Evolutionary conservation across 2,329 filamentous ascomycete genomes (phyloP).

Genomic region (Microcyclosporella mali): DNA sequence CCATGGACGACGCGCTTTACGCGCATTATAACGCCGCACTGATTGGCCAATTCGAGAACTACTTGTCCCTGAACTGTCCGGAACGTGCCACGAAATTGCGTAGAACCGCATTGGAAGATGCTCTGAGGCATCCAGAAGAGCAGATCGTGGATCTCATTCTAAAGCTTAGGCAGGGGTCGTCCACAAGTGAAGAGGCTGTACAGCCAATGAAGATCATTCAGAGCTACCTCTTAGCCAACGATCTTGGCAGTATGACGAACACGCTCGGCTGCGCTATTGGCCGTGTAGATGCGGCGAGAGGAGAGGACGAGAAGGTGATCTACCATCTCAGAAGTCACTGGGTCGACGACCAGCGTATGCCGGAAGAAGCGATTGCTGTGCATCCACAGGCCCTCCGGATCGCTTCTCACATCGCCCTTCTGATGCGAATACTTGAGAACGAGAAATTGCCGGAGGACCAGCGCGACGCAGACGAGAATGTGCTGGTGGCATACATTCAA

Average conservation of each 20-base stretch:
- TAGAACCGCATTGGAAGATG: slow-evolving; percentile 59
- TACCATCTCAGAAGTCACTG: slow-evolving; percentile 19
- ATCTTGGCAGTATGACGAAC: slow-evolving; percentile 40
- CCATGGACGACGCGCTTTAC: slow-evolving; percentile 83
- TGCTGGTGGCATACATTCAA: slow-evolving; percentile 75
- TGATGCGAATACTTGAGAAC: slow-evolving; percentile 48
- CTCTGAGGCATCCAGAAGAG: slow-evolving; percentile 47
- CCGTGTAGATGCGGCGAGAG: slow-evolving; percentile 29
- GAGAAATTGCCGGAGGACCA: slow-evolving; percentile 40
- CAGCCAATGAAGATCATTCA: slow-evolving; percentile 69
- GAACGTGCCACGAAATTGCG: slow-evolving; percentile 50
- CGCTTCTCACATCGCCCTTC: slow-evolving; percentile 52
- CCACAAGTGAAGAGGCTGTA: slow-evolving; percentile 53
- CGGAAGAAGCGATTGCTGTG: slow-evolving; percentile 31
- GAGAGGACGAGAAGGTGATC: slow-evolving; percentile 21
- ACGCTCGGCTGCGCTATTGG: slow-evolving; percentile 41
- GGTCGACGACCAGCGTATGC: slow-evolving; percentile 11
- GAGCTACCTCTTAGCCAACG: slow-evolving; percentile 64
- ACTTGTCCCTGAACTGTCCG: slow-evolving; percentile 53
- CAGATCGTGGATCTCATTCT: slow-evolving; percentile 50
- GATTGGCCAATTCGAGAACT: slow-evolving; percentile 71
- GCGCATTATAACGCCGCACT: slow-evolving; percentile 82
- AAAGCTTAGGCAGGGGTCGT: slow-evolving; percentile 51
- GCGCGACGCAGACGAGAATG: slow-evolving; percentile 59
- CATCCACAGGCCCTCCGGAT: slow-evolving; percentile 42